Percentiles rank a stretch among this genome's conserved stretches.
These are phyloP conservation scores for Trichoderma asperelloides DNA, from an alignment of 495 filamentous ascomycete genomes.

Conservation along the genomic window DNA sequence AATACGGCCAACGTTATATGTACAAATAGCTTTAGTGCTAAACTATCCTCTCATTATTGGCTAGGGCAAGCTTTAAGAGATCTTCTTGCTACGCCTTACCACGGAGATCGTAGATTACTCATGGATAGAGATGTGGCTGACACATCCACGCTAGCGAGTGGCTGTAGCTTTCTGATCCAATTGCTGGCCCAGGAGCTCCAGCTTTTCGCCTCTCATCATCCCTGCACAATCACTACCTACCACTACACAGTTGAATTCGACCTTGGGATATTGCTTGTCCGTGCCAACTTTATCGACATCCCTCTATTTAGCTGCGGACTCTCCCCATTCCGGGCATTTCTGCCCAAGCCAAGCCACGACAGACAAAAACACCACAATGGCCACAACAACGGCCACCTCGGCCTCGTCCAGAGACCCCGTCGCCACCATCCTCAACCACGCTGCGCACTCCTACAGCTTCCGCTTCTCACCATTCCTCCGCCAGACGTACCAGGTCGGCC, in stretches of 20 bases:
- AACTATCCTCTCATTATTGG: no score
- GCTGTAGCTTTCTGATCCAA: background rate
- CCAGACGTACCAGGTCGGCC: slow-evolving; percentile 65
- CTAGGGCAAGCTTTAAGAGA: no score
- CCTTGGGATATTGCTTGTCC: background rate
- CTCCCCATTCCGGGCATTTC: background rate
- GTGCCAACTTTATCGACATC: background rate
- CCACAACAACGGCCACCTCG: slow-evolving; percentile 25
- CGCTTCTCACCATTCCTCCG: slow-evolving; percentile 68
- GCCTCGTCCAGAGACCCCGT: slow-evolving; percentile 15
- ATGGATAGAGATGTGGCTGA: background rate
- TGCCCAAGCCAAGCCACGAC: background rate
- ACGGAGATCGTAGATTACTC: background rate
- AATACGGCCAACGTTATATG: no score
- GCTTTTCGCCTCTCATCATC: background rate
- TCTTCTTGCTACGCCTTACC: background rate
- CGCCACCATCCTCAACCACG: slow-evolving; percentile 41
- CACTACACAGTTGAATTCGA: background rate
- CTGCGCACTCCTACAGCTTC: slow-evolving; percentile 53
- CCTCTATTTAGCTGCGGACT: background rate
- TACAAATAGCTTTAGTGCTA: no score
- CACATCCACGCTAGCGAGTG: background rate
- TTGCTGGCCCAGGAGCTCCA: background rate
- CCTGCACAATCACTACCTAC: background rate
- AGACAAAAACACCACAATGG: slow-evolving; percentile 9